Percentiles rank a stretch among this genome's conserved stretches.
Evolutionary conservation across 2,329 filamentous ascomycete genomes (phyloP).

Genomic region (Diplodia scrobiculata): DNA sequence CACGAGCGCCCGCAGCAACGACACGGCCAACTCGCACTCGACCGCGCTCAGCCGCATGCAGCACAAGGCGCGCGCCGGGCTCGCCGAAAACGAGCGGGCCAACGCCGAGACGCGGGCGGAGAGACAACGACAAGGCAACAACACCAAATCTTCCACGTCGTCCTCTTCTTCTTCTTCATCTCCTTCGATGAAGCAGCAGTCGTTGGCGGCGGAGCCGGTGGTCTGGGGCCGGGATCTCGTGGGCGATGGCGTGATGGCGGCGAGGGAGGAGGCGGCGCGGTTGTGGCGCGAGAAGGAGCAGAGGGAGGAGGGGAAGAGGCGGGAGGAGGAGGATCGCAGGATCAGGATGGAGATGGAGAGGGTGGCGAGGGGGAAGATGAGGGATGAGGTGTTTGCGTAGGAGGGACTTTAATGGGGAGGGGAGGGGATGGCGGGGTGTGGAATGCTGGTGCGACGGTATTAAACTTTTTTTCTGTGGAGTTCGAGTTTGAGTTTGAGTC

Average conservation of each 20-base stretch:
- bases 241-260: background rate
- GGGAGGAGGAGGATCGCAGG: background rate
- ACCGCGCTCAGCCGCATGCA: background rate
- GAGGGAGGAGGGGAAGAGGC: background rate
- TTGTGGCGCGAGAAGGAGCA: background rate
- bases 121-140: too few species aligned
- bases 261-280: background rate
- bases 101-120: background rate
- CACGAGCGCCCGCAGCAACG: background rate
- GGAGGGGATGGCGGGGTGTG: too few species aligned
- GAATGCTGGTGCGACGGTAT: too few species aligned
- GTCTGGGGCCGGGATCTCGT: background rate
- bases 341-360: background rate
- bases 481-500: too few species aligned
- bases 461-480: too few species aligned
- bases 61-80: background rate
- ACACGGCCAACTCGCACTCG: background rate
- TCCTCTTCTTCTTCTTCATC: too few species aligned
- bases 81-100: slow-evolving; percentile 1
- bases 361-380: background rate
- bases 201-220: background rate
- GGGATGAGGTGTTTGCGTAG: background rate
- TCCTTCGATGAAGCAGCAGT: background rate
- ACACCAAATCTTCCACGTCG: too few species aligned
- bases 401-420: background rate